phyloP scores from a whole-genome alignment of 805 yeast genomes.

The Candida odintsovae region DNA sequence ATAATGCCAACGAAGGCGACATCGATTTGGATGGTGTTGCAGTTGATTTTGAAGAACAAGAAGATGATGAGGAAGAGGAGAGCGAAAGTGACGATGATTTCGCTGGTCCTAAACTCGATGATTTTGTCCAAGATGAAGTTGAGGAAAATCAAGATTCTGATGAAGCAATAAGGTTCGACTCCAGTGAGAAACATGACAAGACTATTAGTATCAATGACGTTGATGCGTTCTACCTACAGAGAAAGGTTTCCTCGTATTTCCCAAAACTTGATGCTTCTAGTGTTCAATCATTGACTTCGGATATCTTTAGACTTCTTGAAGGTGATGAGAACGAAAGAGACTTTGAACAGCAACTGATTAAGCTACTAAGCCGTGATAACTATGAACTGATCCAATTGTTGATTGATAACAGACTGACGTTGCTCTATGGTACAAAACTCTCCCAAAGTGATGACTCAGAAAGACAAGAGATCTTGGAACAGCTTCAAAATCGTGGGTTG shows the following conservation, averaged over 20 bases:
- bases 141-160: constrained; percentile 19
- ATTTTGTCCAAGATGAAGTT: constrained; percentile 18
- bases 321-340: constrained; percentile 32
- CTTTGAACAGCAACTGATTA: constrained; percentile 49
- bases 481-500: constrained; percentile 40
- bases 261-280: constrained; percentile 33
- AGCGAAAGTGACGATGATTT: constrained; percentile 28
- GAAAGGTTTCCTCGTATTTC: constrained; percentile 34
- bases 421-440: constrained; percentile 52
- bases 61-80: constrained; percentile 21
- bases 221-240: constrained; percentile 49
- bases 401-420: constrained; percentile 41
- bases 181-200: constrained; percentile 7
- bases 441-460: constrained; percentile 34
- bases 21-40: constrained; percentile 29
- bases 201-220: constrained; percentile 33
- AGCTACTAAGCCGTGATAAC: constrained; percentile 45
- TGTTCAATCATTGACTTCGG: constrained; percentile 33
- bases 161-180: constrained; percentile 16
- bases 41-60: constrained; percentile 26
- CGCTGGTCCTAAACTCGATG: constrained; percentile 27
- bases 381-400: constrained; percentile 43
- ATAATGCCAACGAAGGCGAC: constrained; percentile 30
- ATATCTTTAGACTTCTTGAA: constrained; percentile 36
- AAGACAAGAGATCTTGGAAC: constrained; percentile 29